phyloP scores from a whole-genome alignment of 1,284 basidiomycete species.

The Ustilago lituana region DNA sequence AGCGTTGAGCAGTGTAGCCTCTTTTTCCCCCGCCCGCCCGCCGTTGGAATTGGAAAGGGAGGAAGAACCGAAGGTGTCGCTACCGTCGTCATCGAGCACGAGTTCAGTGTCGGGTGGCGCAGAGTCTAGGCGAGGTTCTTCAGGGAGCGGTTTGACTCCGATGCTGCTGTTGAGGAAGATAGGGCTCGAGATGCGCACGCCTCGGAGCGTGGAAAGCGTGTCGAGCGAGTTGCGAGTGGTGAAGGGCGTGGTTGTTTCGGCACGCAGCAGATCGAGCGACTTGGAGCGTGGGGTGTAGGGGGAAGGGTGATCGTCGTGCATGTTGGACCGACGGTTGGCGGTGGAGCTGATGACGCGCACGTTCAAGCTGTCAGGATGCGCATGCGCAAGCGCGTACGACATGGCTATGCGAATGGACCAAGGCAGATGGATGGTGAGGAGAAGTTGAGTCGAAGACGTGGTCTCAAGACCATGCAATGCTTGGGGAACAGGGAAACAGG shows the following conservation, averaged over 20 bases:
- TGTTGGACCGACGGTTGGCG: background rate
- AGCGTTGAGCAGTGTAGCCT: too few species aligned
- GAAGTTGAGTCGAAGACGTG: too few species aligned
- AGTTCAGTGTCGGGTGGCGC: background rate
- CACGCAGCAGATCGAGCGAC: slow-evolving; percentile 33
- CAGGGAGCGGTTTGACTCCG: slow-evolving; percentile 18
- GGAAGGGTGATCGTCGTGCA: slow-evolving; percentile 6
- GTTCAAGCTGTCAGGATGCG: slow-evolving; percentile 11
- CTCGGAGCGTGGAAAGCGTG: slow-evolving; percentile 13
- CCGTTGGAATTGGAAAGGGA: background rate
- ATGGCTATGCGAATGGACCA: background rate
- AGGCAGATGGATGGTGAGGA: too few species aligned
- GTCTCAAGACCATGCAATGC: too few species aligned
- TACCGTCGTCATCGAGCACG: background rate
- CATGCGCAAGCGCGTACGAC: background rate
- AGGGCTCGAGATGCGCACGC: slow-evolving; percentile 31
- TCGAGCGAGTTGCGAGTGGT: slow-evolving; percentile 22
- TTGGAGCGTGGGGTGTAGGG: slow-evolving; percentile 26
- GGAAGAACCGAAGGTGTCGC: background rate
- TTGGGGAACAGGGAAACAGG: too few species aligned
- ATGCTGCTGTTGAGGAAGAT: slow-evolving; percentile 35
- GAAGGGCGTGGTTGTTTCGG: slow-evolving; percentile 3
- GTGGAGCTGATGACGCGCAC: slow-evolving; percentile 6
- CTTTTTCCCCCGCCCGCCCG: too few species aligned
- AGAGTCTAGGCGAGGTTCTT: slow-evolving; percentile 1